Percentiles rank a stretch among this genome's conserved stretches.
Evolutionary conservation across 352 stramenopile genomes (phyloP).

Genomic region (Globisporangium middletonii): DNA sequence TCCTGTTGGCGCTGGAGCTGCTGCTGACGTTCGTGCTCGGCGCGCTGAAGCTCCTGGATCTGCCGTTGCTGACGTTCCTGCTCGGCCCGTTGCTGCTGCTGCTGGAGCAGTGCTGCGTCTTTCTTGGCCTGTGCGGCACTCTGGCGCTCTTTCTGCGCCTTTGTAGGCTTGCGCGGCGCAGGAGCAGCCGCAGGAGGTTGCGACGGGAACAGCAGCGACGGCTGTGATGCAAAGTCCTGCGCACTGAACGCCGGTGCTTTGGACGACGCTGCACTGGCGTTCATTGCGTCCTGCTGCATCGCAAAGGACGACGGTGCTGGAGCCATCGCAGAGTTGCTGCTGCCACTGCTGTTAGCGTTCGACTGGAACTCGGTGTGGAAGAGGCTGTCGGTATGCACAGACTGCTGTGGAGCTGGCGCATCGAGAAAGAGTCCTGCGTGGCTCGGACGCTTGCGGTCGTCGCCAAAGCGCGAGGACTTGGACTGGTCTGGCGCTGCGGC

Average conservation of each 20-base stretch:
- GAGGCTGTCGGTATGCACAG: slow-evolving; percentile 2
- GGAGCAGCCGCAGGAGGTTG: neutral
- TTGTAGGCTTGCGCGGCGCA: neutral
- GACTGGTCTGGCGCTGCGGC: neutral
- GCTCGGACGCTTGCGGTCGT: slow-evolving; percentile 5
- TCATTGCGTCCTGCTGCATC: too few species aligned
- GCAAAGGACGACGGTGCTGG: too few species aligned
- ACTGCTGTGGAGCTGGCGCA: slow-evolving; percentile 5
- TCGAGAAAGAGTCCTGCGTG: neutral
- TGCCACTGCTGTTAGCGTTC: neutral
- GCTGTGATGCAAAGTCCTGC: too few species aligned
- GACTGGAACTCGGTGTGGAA: slow-evolving; percentile 8
- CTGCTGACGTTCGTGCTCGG: slow-evolving; percentile 1
- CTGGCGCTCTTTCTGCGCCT: neutral
- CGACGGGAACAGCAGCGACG: neutral
- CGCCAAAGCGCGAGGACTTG: slow-evolving; percentile 9
- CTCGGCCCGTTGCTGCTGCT: neutral
- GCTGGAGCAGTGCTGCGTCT: slow-evolving; percentile 3
- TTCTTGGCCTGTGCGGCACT: neutral
- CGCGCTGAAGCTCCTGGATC: neutral
- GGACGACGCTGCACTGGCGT: too few species aligned
- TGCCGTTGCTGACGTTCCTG: neutral
- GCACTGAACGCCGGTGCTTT: too few species aligned
- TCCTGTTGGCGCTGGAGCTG: slow-evolving; percentile 1
- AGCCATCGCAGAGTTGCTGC: neutral